Evolutionary conservation across 306 rosid genomes (phyloP), one percentile per base, ranked within the genome.

Genomic region (Albizia julibrissin): DNA sequence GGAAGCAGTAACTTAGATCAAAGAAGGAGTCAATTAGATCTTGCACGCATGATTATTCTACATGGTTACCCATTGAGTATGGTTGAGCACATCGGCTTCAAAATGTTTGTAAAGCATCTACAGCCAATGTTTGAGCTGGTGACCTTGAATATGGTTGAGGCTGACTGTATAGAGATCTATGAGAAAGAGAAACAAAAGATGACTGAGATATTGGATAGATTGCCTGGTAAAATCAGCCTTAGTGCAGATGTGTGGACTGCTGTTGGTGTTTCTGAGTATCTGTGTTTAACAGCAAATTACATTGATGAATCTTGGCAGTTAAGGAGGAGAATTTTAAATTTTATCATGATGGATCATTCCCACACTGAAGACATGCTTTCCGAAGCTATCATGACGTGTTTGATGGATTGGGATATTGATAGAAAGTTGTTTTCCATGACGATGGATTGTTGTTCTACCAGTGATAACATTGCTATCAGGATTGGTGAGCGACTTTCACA

Each of bases 321-420:
- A 82, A 90, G 91, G 69, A 91, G 87, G 87, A 95, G 92, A 86
- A 80, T 95, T 84, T 80, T 95, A 69, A 95, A 88, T 86, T 95
- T 89, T 77, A 85, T 91, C 49, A 77, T 83, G 89, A 75, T 91
- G 56, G 94, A 96, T 90, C 91, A 91, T 84, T 91, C 90, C 86
- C 90, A 89, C 37, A 90, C 98, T n/a, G 97, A 91, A 82, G 98
- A 96, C 79, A 78, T 84, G 85, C 94, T 90, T 74, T 89, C 97
- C 6, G 97, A 92, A 70, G 83, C 90, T 72, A 86, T 96, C 86
- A 93, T 96, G 94, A 58, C 85, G 58, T 88, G 97, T 75, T 74
- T 96, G 64, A 96, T 93, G 94, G 98, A 96, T 76, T 96, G 99
- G 99, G 99, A 96, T 89, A 91, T 93, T 72, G 97, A 96, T 79